Base-by-base conservation (phyloP, 2,329 filamentous ascomycete species). In the Ophiosphaerella narmari region DNA sequence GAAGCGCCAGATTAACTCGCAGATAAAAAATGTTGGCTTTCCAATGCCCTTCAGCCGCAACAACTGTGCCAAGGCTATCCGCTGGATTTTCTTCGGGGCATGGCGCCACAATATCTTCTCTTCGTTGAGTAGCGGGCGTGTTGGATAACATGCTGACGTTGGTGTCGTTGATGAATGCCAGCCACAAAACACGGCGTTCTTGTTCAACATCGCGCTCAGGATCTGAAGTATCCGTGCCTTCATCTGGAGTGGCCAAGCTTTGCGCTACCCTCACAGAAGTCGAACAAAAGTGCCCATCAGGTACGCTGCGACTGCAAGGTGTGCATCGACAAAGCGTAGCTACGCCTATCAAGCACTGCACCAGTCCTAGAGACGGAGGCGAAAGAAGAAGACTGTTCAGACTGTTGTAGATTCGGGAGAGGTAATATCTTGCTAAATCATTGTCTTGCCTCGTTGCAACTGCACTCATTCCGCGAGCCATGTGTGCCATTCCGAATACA, bases 401-500 rank as follows among this genome's bases (percentile, higher is more conserved):
- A 6, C 29, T 37, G 4, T 38, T 49, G n/a, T 65, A 54, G 1
- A 56, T 56, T 12, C 54, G 48, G 5, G 44, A 29, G 1, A 65
- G 54, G 31, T 67, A 65, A 46, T 60, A 66, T 35, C 60, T 58
- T 12, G 58, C 58, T 39, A 63, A 45, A 7, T 55, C 48, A 29
- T 58, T 62, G 31, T 67, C 62, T 36, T 60, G 37, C 7, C 46
- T 50, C 1, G 54, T 59, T 13, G 54, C 60, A 4, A 55, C 36
- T n/a, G 54, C 46, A 24, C 63, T 66, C 60, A 62, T 60, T 14
- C 51, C 63, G 3, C 63, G 58, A 7, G 60, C 50, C 16, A 55
- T 54, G 50, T 68, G 62, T 14, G 65, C 65, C 35, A 68, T 46
- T 14, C 62, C 60, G 24, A 65, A 62, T 12, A 66, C 52, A 9